Percentiles rank a stretch among this genome's conserved stretches.
Conservation (phyloP, 1,284 basidiomycete species). For the Apiotrichum siamense region DNA sequence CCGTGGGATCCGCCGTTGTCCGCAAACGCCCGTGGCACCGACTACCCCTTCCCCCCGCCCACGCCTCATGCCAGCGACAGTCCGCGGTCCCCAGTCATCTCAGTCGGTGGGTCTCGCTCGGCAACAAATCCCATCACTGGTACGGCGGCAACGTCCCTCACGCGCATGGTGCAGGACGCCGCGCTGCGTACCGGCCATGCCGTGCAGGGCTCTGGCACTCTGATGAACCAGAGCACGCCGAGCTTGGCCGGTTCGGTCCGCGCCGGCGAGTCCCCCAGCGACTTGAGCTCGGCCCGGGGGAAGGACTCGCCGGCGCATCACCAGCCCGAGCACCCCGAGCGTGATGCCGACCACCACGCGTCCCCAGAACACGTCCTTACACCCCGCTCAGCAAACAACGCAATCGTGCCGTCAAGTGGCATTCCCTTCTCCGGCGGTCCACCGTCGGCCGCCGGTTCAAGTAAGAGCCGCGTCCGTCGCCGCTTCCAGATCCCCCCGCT, state of each 20-base stretch:
- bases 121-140: constrained; percentile 17
- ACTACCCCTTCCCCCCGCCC: constrained; percentile 26
- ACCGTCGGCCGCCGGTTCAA: constrained; percentile 12
- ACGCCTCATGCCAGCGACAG: constrained; percentile 16
- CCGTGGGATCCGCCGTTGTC: constrained; percentile 13
- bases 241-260: constrained; percentile 15
- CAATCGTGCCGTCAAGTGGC: constrained; percentile 1
- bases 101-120: constrained; percentile 3
- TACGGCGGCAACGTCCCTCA: constrained; percentile 33
- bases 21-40: constrained; percentile 16
- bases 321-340: constrained; percentile 5
- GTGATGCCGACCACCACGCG: constrained; percentile 4
- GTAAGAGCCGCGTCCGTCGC: constrained; percentile 20
- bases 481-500: constrained; percentile 43
- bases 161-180: constrained; percentile 46
- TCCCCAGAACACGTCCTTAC: constrained; percentile 18
- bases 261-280: constrained; percentile 18
- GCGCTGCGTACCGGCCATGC: constrained; percentile 43
- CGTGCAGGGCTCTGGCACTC: constrained; percentile 16
- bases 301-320: constrained; percentile 16
- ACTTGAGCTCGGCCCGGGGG: constrained; percentile 11
- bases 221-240: constrained; percentile 18
- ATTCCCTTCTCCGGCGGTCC: constrained; percentile 3
- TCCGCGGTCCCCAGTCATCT: constrained; percentile 19
- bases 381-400: constrained; percentile 15